Evolutionary conservation across 2,329 filamentous ascomycete genomes (phyloP).

Genomic region (Pseudogymnoascus sp.): DNA sequence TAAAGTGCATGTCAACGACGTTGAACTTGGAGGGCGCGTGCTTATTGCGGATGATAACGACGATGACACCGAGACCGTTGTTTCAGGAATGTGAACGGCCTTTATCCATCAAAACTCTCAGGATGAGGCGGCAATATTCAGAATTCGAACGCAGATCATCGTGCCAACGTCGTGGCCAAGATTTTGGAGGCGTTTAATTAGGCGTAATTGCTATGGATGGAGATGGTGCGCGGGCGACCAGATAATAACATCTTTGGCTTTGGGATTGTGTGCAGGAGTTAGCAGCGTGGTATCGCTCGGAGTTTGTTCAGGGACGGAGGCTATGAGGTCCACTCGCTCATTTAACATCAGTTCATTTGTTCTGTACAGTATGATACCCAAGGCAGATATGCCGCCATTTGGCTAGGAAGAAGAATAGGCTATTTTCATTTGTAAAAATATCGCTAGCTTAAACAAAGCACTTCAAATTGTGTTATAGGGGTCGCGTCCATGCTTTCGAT

Average conservation of each 20-base stretch:
- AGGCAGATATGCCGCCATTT: slow-evolving; percentile 2
- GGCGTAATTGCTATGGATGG: neutral
- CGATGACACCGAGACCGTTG: slow-evolving; percentile 18
- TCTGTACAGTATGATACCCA: slow-evolving; percentile 14
- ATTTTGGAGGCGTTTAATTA: neutral
- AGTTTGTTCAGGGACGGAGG: slow-evolving; percentile 1
- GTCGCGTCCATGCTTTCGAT: neutral
- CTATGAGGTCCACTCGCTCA: slow-evolving; percentile 9
- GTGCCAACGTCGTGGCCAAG: neutral
- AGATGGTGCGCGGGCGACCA: neutral
- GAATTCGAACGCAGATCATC: slow-evolving; percentile 15
- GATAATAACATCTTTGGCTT: slow-evolving; percentile 6
- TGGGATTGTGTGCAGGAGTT: neutral
- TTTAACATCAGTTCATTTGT: slow-evolving; percentile 10
- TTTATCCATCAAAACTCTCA: neutral
- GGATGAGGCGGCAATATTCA: neutral
- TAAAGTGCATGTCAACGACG: slow-evolving; percentile 67
- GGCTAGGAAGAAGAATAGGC: slow-evolving; percentile 2
- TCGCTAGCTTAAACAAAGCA: slow-evolving; percentile 1
- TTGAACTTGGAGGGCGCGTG: slow-evolving; percentile 74
- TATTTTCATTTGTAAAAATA: slow-evolving; percentile 6
- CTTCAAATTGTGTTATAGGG: neutral
- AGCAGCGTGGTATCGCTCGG: slow-evolving; percentile 2
- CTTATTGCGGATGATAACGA: slow-evolving; percentile 59
- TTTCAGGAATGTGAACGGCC: neutral